Evolutionary conservation across 2,329 filamentous ascomycete genomes (phyloP).

Genomic region (Epichloe bromicola): DNA sequence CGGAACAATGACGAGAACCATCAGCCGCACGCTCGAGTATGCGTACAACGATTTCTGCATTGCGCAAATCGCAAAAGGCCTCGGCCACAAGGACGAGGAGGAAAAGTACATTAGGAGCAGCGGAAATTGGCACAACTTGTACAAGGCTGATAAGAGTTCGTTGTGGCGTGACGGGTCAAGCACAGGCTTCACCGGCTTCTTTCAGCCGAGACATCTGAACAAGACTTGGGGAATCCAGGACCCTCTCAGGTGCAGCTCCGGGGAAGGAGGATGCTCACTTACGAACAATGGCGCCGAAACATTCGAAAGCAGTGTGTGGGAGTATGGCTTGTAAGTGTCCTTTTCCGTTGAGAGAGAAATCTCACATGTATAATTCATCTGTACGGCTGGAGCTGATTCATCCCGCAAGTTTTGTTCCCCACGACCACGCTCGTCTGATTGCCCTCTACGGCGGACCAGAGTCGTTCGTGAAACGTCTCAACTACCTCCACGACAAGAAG

Average conservation of each 20-base stretch:
- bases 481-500: slow-evolving; percentile 50
- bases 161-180: slow-evolving; percentile 36
- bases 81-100: slow-evolving; percentile 41
- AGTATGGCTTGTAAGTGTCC: slow-evolving; percentile 51
- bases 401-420: slow-evolving; percentile 33
- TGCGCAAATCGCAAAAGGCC: slow-evolving; percentile 43
- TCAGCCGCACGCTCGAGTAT: slow-evolving; percentile 66
- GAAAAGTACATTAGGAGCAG: slow-evolving; percentile 47
- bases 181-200: slow-evolving; percentile 56
- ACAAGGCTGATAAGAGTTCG: slow-evolving; percentile 45
- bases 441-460: slow-evolving; percentile 45
- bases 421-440: slow-evolving; percentile 41
- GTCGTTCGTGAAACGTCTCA: slow-evolving; percentile 43
- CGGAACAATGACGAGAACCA: slow-evolving; percentile 56
- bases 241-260: slow-evolving; percentile 44
- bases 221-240: slow-evolving; percentile 57
- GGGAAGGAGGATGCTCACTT: slow-evolving; percentile 28
- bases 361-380: no score
- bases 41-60: slow-evolving; percentile 66
- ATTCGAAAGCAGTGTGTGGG: slow-evolving; percentile 59
- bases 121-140: slow-evolving; percentile 56
- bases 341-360: no score
- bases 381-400: no score
- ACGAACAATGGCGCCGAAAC: slow-evolving; percentile 52
- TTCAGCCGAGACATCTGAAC: slow-evolving; percentile 56